Evolutionary conservation across 1,284 basidiomycete species (phyloP).

Genomic region (Tilletia walkeri): DNA sequence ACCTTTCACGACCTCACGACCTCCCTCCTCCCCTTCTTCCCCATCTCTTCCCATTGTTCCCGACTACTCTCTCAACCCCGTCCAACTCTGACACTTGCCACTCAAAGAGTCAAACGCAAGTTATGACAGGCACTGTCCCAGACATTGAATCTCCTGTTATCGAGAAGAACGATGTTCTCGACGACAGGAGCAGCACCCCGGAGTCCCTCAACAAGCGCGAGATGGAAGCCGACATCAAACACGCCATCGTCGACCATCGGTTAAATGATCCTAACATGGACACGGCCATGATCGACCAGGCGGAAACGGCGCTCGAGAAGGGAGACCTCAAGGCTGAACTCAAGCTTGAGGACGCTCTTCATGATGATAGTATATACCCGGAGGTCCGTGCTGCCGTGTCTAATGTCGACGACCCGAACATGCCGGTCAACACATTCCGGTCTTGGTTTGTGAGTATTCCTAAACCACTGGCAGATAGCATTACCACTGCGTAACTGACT

Average conservation of each 20-base stretch:
- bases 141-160: too few relatives aligned
- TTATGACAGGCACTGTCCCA: too few relatives aligned
- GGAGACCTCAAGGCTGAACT: slow-evolving; percentile 28
- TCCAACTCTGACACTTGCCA: too few relatives aligned
- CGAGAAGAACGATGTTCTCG: too few relatives aligned
- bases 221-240: slow-evolving; percentile 32
- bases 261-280: slow-evolving; percentile 33
- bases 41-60: too few relatives aligned
- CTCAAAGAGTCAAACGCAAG: too few relatives aligned
- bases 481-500: slow-evolving; percentile 57
- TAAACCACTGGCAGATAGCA: too few relatives aligned
- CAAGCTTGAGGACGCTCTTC: slow-evolving; percentile 26
- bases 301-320: slow-evolving; percentile 25
- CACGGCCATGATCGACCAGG: slow-evolving; percentile 18
- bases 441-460: slow-evolving; percentile 57
- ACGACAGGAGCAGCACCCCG: not conserved
- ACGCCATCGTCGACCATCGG: slow-evolving; percentile 25
- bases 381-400: slow-evolving; percentile 39
- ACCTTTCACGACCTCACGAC: too few relatives aligned
- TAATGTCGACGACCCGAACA: slow-evolving; percentile 63
- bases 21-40: too few relatives aligned
- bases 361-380: slow-evolving; percentile 41
- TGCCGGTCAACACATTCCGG: slow-evolving; percentile 66
- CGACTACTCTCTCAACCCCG: too few relatives aligned
- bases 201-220: slow-evolving; percentile 27